These are phyloP conservation scores for Zygoascus meyerae DNA, from an alignment of 1,139 yeast species.

Conservation along the genomic window DNA sequence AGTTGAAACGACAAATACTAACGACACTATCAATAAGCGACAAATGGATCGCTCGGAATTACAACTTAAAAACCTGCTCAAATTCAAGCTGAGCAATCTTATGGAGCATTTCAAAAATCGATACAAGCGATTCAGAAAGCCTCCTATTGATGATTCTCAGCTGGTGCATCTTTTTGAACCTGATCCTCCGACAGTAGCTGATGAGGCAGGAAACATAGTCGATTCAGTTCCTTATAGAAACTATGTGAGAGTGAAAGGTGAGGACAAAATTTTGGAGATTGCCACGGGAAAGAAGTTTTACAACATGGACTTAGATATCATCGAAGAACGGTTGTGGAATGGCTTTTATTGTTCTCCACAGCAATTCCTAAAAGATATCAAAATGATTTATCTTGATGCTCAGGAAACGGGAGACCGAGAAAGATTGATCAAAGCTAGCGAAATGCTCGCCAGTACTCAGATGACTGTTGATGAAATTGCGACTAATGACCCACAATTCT, in stretches of 20 bases:
- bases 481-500: slow-evolving; percentile 54
- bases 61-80: slow-evolving; percentile 74
- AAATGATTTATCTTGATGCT: slow-evolving; percentile 76
- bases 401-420: slow-evolving; percentile 76
- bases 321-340: slow-evolving; percentile 95
- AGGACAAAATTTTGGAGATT: slow-evolving; percentile 74
- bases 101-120: slow-evolving; percentile 86
- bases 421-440: slow-evolving; percentile 79
- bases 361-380: slow-evolving; percentile 80
- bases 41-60: slow-evolving; percentile 67
- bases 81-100: slow-evolving; percentile 76
- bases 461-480: slow-evolving; percentile 90
- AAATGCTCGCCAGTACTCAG: slow-evolving; percentile 94
- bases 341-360: slow-evolving; percentile 92
- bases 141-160: slow-evolving; percentile 71
- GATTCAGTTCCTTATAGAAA: slow-evolving; percentile 14
- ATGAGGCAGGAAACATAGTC: slow-evolving; percentile 9
- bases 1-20: slow-evolving; percentile 21
- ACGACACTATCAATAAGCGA: slow-evolving; percentile 25
- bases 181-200: neutral
- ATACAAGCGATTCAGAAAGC: slow-evolving; percentile 85
- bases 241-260: slow-evolving; percentile 54
- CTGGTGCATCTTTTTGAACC: slow-evolving; percentile 77
- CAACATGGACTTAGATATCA: slow-evolving; percentile 90
- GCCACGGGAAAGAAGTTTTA: slow-evolving; percentile 64